These are phyloP conservation scores for Xylaria scruposa DNA, from an alignment of 495 filamentous ascomycete species.

Conservation along the genomic window DNA sequence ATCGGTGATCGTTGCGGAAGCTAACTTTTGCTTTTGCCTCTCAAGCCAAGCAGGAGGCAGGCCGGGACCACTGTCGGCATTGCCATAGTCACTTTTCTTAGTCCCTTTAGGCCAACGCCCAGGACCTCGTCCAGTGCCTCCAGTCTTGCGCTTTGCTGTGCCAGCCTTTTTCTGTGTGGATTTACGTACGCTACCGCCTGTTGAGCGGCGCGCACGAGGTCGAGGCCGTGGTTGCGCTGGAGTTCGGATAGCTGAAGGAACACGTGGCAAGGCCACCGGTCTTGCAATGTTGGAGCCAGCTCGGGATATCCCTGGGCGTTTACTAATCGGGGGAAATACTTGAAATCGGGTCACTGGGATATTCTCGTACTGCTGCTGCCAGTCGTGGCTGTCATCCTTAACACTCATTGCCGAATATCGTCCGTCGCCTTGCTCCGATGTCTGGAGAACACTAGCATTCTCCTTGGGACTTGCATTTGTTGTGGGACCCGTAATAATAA, in stretches of 20 bases:
- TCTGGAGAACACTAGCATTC: slow-evolving; percentile 41
- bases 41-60: slow-evolving; percentile 58
- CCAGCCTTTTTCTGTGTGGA: slow-evolving; percentile 41
- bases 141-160: slow-evolving; percentile 52
- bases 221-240: slow-evolving; percentile 34
- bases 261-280: slow-evolving; percentile 37
- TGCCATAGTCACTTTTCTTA: slow-evolving; percentile 63
- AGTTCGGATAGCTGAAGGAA: slow-evolving; percentile 31
- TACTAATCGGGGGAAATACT: slow-evolving; percentile 79
- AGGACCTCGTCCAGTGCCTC: slow-evolving; percentile 59
- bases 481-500: slow-evolving; percentile 37
- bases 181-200: slow-evolving; percentile 29
- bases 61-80: slow-evolving; percentile 61
- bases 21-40: slow-evolving; percentile 39
- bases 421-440: slow-evolving; percentile 28
- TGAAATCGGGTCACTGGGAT: slow-evolving; percentile 85
- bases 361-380: slow-evolving; percentile 51
- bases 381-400: slow-evolving; percentile 42
- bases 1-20: slow-evolving; percentile 33
- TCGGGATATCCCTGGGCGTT: slow-evolving; percentile 41
- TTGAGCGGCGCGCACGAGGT: slow-evolving; percentile 37
- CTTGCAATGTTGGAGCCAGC: slow-evolving; percentile 41
- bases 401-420: slow-evolving; percentile 19
- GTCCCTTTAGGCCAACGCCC: slow-evolving; percentile 63
- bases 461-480: slow-evolving; percentile 39